Evolutionary conservation across 2,329 filamentous ascomycete genomes (phyloP), one percentile per base, ranked within the genome.

Genomic region (Aureobasidium sp.): DNA sequence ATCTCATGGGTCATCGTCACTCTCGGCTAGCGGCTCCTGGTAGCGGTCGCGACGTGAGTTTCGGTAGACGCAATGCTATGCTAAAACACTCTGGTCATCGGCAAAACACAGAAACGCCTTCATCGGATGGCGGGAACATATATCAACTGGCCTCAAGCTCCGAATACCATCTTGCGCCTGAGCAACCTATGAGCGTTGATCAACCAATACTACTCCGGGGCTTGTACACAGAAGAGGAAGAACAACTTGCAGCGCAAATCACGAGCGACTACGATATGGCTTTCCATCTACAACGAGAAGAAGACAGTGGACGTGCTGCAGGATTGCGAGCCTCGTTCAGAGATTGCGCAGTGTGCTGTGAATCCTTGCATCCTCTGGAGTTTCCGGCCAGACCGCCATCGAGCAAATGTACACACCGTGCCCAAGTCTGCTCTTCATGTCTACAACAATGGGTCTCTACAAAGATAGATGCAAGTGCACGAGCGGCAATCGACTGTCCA

Each of bases 401-500:
- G 6, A 20, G 62, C 3, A 52, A 62, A 7, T 78, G 76, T 64
- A 62, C 63, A 1, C 76, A 78, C 62, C 58, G 62, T 1, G 58
- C 64, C 7, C 66, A 71, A n/a, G 72, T 71, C 15, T 79, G 76
- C 64, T 65, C 63, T 3, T 66, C 70, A 10, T 79, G 77, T 57
- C 68, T 78, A 6, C 66, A 71, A 17, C 65, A 64, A 36, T 79
- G 76, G 76, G 71, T 78, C n/a, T 62, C 66, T 5, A 70, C 70
- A 1, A 71, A 76, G 55, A 72, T 77, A 57, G 64, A 66, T 7
- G 62, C 65, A 8, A 75, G 75, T 59, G 68, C 74, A 1, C 79
- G 78, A 76, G 76, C 78, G 37, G 73, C 79, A 10, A 76, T 85
- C 44, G 72, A 71, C 48, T 86, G 83, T 57, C 81, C 82, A 0